Base-by-base conservation (phyloP, 148 eudicot genomes). In the Cornus suecica region DNA sequence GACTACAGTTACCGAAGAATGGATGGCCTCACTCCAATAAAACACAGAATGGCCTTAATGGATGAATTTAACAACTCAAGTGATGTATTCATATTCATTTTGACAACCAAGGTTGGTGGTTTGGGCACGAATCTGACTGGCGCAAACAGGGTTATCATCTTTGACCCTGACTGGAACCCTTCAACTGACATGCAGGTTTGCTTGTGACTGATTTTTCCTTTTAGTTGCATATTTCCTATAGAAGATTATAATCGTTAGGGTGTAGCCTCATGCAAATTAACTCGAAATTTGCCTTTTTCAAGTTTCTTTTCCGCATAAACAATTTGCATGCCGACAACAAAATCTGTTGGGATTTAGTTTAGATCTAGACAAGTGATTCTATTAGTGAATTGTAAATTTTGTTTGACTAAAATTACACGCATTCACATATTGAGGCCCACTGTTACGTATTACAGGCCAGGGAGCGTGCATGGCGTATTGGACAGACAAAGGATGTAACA, bases 391-490 rank as follows among this genome's bases (percentile, higher is more conserved):
- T 48, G 13, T 27, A 10, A 37, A 28, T 51, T 63, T 58, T 64
- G 26, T 63, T 67, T 66, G 66, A 41, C 66, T 23, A 24, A 23
- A 45, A 23, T 41, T 62, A 32, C 69, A 10, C 26, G 22, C 66
- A 32, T 73, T 74, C 11, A 24, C 65, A 27, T 74, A 74, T 20
- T 74, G 67, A 42, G 58, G 69, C 30, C 41, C 29, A 37, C 70
- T 71, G 41, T 72, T 71, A 72, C 77, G 77, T 69, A 65, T 79
- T 65, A 86, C 92, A 95, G 99, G 97, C 99, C 54, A 89, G 99
- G 72, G 99, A 92, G 80, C 99, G 99, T 91, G 99, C 99, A 73
- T 95, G 99, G 97, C 99, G 99, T 84, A 87, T 95, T 77, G 99
- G 99, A 78, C 99, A 95, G 86, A 88, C 73, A 70, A 89, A 88